Percentiles rank a stretch among this genome's conserved stretches.
phyloP scores from a whole-genome alignment of 2,329 filamentous ascomycete species.

The Claviceps sp. region DNA sequence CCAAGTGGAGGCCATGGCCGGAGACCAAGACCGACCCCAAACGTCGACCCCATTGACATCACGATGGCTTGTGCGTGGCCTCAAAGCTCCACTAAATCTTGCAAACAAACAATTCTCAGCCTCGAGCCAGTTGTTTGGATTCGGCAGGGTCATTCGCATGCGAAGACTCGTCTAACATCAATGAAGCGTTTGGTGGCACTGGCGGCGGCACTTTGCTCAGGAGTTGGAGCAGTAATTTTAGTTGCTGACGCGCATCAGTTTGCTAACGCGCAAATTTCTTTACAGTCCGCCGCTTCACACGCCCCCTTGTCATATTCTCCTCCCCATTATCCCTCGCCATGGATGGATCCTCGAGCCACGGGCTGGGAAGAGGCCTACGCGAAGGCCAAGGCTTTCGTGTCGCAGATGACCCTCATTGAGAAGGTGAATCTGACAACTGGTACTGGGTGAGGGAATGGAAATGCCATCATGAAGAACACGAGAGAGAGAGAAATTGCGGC shows the following conservation, averaged over 20 bases:
- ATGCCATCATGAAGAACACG: constrained; percentile 5
- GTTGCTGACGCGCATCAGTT: not conserved
- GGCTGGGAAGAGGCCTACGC: constrained; percentile 65
- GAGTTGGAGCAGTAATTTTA: not conserved
- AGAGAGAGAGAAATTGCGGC: not conserved
- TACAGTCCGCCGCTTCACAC: constrained; percentile 10
- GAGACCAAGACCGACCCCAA: not conserved
- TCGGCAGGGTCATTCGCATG: not conserved
- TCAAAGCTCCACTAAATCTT: not conserved
- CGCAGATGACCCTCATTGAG: constrained; percentile 68
- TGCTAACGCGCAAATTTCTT: constrained; percentile 12
- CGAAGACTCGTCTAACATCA: not conserved
- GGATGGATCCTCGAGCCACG: constrained; percentile 60
- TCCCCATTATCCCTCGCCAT: constrained; percentile 76
- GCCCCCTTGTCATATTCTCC: constrained; percentile 26
- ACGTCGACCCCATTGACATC: not conserved
- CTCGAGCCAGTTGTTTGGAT: not conserved
- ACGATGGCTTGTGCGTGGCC: not conserved
- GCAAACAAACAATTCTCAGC: not conserved
- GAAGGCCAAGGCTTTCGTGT: constrained; percentile 67
- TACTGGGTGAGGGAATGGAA: constrained; percentile 46
- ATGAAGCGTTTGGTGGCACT: not conserved
- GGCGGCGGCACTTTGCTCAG: not conserved
- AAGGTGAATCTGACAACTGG: constrained; percentile 95
- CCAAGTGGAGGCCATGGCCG: not conserved